Percentiles rank a stretch among this genome's conserved stretches.
Evolutionary conservation across 371 early-diverging fungal genomes (phyloP).

Genomic region (Synchytrium microbalum): DNA sequence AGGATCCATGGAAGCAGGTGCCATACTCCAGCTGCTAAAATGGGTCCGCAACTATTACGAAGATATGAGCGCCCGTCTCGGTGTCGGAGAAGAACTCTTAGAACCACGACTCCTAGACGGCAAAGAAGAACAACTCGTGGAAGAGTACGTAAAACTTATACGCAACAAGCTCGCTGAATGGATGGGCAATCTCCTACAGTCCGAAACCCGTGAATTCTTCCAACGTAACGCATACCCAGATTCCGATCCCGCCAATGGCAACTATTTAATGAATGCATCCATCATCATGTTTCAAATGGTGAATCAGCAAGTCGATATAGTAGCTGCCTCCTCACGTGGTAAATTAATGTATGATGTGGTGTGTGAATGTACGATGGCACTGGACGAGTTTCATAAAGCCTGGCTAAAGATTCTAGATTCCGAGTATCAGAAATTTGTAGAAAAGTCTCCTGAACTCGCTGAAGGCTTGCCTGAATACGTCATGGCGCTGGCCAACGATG

Average conservation of each 20-base stretch:
- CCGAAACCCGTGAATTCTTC: slow-evolving; percentile 74
- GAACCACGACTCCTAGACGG: slow-evolving; percentile 89
- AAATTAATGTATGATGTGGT: slow-evolving; percentile 79
- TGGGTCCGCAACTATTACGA: slow-evolving; percentile 90
- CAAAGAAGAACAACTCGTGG: slow-evolving; percentile 76
- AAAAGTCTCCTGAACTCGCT: slow-evolving; percentile 57
- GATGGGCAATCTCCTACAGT: slow-evolving; percentile 76
- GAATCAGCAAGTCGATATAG: slow-evolving; percentile 91
- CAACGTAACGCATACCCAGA: slow-evolving; percentile 67
- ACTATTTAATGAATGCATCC: slow-evolving; percentile 71
- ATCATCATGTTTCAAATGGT: slow-evolving; percentile 90
- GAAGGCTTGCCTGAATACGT: slow-evolving; percentile 86
- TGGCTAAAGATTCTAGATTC: slow-evolving; percentile 64
- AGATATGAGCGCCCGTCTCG: slow-evolving; percentile 74
- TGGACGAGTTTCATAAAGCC: slow-evolving; percentile 69
- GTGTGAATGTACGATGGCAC: slow-evolving; percentile 71
- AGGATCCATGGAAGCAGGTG: slow-evolving; percentile 52
- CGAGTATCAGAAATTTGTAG: slow-evolving; percentile 68
- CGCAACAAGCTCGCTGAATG: slow-evolving; percentile 79
- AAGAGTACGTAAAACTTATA: slow-evolving; percentile 82
- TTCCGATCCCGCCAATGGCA: slow-evolving; percentile 61
- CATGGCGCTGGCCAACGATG: slow-evolving; percentile 90
- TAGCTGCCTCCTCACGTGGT: slow-evolving; percentile 66
- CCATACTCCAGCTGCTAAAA: slow-evolving; percentile 70
- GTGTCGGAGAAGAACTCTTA: slow-evolving; percentile 81